Evolutionary conservation across 2,329 filamentous ascomycete genomes (phyloP).

Genomic region (Ophiostoma piceae): DNA sequence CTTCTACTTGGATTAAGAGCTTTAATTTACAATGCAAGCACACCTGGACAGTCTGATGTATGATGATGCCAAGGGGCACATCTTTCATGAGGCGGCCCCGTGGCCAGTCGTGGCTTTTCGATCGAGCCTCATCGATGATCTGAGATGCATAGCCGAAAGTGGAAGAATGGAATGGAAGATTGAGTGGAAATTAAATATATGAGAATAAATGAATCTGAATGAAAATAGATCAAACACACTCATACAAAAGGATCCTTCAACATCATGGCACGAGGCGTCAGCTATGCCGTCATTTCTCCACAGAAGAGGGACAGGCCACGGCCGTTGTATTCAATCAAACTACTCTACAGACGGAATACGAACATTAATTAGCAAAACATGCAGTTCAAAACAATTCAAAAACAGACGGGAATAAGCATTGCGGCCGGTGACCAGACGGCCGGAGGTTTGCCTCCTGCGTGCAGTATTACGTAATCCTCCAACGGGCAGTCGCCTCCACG

Average conservation of each 20-base stretch:
- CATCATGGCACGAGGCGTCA: not conserved
- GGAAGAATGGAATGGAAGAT: not conserved
- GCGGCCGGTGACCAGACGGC: not conserved
- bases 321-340: not conserved
- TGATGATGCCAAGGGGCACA: not conserved
- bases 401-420: not conserved
- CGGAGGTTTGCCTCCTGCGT: not conserved
- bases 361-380: too few relatives aligned
- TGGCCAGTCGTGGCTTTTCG: not conserved
- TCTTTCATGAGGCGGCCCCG: not conserved
- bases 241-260: not conserved
- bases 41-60: not conserved
- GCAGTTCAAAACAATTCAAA: not conserved
- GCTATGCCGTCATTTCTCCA: conserved; percentile 3
- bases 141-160: not conserved
- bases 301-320: not conserved
- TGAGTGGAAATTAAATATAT: not conserved
- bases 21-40: too few relatives aligned
- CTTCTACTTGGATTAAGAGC: not conserved
- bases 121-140: not conserved
- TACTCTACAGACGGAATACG: too few relatives aligned
- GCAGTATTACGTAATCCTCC: not conserved
- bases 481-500: conserved; percentile 5
- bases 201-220: too few relatives aligned
- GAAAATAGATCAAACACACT: not conserved